phyloP scores from a whole-genome alignment of 2,329 filamentous ascomycete species.

The Microdochium trichocladiopsis region DNA sequence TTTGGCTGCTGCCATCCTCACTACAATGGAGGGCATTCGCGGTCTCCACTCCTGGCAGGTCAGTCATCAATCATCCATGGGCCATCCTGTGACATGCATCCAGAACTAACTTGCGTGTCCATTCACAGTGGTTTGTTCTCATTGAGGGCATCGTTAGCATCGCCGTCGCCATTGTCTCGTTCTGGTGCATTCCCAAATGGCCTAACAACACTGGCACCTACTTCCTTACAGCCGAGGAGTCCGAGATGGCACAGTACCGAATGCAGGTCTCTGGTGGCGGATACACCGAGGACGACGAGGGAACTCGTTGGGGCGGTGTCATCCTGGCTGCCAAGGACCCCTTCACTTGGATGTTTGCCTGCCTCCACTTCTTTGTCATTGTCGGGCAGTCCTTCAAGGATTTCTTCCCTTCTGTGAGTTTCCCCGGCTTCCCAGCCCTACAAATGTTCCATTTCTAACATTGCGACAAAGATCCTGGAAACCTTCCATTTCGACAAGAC shows the following conservation, averaged over 20 bases:
- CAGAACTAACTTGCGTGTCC: too few relatives aligned
- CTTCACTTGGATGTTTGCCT: slow-evolving; percentile 27
- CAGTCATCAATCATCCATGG: too few relatives aligned
- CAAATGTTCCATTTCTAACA: neutral
- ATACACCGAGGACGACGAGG: slow-evolving; percentile 23
- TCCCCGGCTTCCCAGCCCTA: neutral
- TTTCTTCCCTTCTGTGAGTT: slow-evolving; percentile 30
- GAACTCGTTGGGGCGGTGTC: slow-evolving; percentile 30
- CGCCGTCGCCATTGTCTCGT: slow-evolving; percentile 19
- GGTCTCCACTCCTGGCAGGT: slow-evolving; percentile 26
- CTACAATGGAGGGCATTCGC: slow-evolving; percentile 30
- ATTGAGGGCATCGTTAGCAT: slow-evolving; percentile 27
- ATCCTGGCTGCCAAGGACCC: slow-evolving; percentile 24
- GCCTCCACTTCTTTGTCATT: slow-evolving; percentile 35
- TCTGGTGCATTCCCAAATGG: slow-evolving; percentile 28
- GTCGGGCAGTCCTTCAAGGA: slow-evolving; percentile 31
- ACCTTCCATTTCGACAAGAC: slow-evolving; percentile 18
- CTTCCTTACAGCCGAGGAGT: slow-evolving; percentile 28
- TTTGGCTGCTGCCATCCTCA: slow-evolving; percentile 33
- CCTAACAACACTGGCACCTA: slow-evolving; percentile 22
- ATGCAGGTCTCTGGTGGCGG: slow-evolving; percentile 27
- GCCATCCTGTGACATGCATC: too few relatives aligned
- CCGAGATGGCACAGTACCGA: slow-evolving; percentile 28
- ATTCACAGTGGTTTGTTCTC: slow-evolving; percentile 29
- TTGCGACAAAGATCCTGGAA: slow-evolving; percentile 12